Evolutionary conservation across 768 basidiomycete genomes (phyloP).

Genomic region (Kwoniella heveanensis): DNA sequence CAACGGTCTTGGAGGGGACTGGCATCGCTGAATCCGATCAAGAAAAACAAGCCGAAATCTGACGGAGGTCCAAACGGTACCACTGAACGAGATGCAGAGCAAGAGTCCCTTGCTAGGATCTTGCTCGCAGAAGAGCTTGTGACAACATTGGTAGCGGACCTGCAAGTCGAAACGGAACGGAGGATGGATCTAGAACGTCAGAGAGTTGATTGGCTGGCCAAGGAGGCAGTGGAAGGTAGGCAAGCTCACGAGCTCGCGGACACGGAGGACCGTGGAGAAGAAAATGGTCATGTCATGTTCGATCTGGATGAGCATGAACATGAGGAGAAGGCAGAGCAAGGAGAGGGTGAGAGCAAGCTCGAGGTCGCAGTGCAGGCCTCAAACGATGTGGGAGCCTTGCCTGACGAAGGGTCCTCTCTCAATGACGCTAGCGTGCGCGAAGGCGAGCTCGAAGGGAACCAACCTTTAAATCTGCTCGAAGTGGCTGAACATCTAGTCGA

Average conservation of each 20-base stretch:
- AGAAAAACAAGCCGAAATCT: conserved; percentile 6
- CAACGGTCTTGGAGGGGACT: conserved; percentile 34
- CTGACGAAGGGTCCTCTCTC: background rate
- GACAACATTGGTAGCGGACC: conserved; percentile 48
- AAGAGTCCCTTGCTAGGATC: conserved; percentile 40
- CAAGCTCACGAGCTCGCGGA: background rate
- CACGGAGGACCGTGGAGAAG: conserved; percentile 9
- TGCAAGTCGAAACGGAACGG: conserved; percentile 50
- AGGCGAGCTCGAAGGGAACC: background rate
- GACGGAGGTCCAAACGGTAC: background rate
- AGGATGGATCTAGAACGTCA: conserved; percentile 49
- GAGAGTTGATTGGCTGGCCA: conserved; percentile 49
- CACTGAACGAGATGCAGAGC: conserved; percentile 20
- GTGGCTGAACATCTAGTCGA: background rate
- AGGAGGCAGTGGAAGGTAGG: conserved; percentile 37
- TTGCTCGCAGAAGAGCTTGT: conserved; percentile 54
- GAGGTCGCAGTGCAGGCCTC: no score
- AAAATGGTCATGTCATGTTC: conserved; percentile 32
- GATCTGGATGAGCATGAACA: conserved; percentile 31
- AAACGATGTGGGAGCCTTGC: no score
- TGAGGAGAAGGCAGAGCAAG: background rate
- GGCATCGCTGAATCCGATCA: conserved; percentile 16
- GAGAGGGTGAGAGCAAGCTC: background rate
- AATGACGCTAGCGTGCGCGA: background rate
- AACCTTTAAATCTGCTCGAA: no score